Percentiles rank a stretch among this genome's conserved stretches.
Conservation (phyloP, 139 green algal genomes). For the Pleodorina starrii region DNA sequence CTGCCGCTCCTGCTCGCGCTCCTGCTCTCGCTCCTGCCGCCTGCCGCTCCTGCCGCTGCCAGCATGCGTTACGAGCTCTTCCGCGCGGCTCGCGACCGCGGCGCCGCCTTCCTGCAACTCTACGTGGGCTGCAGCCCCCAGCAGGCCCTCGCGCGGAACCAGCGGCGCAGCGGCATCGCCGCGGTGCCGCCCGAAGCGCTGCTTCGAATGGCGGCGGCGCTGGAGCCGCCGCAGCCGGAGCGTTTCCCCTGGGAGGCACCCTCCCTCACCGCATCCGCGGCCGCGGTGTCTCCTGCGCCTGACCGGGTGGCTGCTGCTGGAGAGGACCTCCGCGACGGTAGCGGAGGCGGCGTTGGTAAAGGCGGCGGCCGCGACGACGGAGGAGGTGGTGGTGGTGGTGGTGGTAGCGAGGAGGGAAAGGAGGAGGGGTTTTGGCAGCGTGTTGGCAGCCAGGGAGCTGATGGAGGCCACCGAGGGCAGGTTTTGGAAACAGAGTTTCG, state of each 20-base stretch:
- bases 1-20: background rate
- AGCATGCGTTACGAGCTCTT: slow-evolving; percentile 40
- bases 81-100: background rate
- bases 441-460: too few relatives aligned
- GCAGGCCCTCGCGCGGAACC: background rate
- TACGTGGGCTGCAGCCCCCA: background rate
- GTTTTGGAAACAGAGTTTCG: background rate
- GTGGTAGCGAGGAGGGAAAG: background rate
- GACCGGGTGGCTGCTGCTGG: too few relatives aligned
- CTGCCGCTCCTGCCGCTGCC: too few relatives aligned
- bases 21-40: background rate
- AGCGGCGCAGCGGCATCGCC: background rate
- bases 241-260: slow-evolving; percentile 11
- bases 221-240: slow-evolving; percentile 18
- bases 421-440: too few relatives aligned
- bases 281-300: too few relatives aligned
- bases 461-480: background rate
- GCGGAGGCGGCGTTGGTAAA: background rate
- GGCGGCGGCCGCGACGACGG: background rate
- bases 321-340: too few relatives aligned
- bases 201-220: background rate
- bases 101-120: slow-evolving; percentile 34
- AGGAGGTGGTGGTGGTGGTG: background rate
- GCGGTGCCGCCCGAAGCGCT: background rate
- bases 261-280: background rate